Percentiles rank a stretch among this genome's conserved stretches.
Conservation (phyloP, 805 yeast species). For the Candida boleticola region DNA sequence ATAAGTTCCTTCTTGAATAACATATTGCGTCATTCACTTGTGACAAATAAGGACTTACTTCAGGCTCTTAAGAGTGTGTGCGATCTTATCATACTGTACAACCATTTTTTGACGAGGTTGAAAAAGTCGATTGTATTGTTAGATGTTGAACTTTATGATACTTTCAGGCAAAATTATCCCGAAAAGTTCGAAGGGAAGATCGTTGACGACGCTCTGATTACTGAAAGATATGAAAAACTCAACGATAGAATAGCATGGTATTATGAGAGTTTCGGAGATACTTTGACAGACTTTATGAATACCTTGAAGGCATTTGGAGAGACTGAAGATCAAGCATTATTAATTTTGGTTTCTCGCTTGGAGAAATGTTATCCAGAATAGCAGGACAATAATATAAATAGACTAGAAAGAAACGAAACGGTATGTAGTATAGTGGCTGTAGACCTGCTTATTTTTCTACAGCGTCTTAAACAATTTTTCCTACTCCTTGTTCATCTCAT, state of each 20-base stretch:
- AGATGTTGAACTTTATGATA: constrained; percentile 44
- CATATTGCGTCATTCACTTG: constrained; percentile 61
- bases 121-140: constrained; percentile 53
- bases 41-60: constrained; percentile 57
- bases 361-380: constrained; percentile 33
- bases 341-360: constrained; percentile 42
- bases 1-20: constrained; percentile 60
- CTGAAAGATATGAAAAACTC: constrained; percentile 39
- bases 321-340: constrained; percentile 45
- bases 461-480: too few species aligned
- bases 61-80: constrained; percentile 45
- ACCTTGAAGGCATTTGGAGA: constrained; percentile 48
- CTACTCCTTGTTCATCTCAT: constrained; percentile 5
- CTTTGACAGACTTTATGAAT: constrained; percentile 45
- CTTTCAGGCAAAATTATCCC: constrained; percentile 31
- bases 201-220: constrained; percentile 39
- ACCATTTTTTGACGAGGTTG: constrained; percentile 49
- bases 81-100: constrained; percentile 46
- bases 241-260: constrained; percentile 41
- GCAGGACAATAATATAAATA: neutral
- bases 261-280: constrained; percentile 43
- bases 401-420: neutral
- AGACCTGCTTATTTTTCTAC: too few species aligned
- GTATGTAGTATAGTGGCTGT: too few species aligned
- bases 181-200: constrained; percentile 35